Conservation (phyloP, 2,329 filamentous ascomycete genomes). For the Lachnellula subtilissima region DNA sequence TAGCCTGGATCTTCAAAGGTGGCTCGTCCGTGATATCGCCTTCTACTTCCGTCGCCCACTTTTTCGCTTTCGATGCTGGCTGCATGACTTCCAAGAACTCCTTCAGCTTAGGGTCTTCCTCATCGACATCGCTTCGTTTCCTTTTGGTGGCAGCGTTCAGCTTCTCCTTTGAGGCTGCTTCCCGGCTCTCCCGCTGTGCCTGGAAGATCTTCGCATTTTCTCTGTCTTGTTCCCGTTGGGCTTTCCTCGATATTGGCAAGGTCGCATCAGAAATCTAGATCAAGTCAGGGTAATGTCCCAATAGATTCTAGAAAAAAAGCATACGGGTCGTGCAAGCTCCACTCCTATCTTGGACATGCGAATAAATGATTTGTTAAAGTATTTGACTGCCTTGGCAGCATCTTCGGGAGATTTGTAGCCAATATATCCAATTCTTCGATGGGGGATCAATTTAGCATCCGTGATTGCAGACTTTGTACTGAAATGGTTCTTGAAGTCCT, state of each 20-base stretch:
- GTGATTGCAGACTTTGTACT: conserved; percentile 71
- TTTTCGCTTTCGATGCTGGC: conserved; percentile 58
- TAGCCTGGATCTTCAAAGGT: conserved; percentile 37
- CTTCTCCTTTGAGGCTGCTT: conserved; percentile 30
- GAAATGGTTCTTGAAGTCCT: conserved; percentile 87
- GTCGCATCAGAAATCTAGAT: conserved; percentile 33
- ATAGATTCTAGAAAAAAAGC: conserved; percentile 25
- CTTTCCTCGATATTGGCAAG: conserved; percentile 35
- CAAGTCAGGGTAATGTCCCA: conserved; percentile 8
- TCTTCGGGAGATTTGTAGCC: conserved; percentile 82
- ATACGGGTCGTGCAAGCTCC: conserved; percentile 78
- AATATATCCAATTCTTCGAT: conserved; percentile 90
- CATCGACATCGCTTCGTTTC: conserved; percentile 55
- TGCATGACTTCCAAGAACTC: conserved; percentile 86
- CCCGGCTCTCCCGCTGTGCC: conserved; percentile 13
- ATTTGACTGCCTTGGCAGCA: conserved; percentile 79
- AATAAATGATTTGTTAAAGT: conserved; percentile 93
- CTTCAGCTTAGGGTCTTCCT: conserved; percentile 72
- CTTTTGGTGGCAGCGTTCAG: conserved; percentile 51
- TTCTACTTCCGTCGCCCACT: conserved; percentile 52
- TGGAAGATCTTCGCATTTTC: conserved; percentile 23
- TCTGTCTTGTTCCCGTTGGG: conserved; percentile 32
- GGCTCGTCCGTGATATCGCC: conserved; percentile 36
- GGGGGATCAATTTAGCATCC: conserved; percentile 85
- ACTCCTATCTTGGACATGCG: conserved; percentile 92